These are phyloP conservation scores for Ceratocystis harringtonii DNA, from an alignment of 2,329 filamentous ascomycete species.

Conservation along the genomic window DNA sequence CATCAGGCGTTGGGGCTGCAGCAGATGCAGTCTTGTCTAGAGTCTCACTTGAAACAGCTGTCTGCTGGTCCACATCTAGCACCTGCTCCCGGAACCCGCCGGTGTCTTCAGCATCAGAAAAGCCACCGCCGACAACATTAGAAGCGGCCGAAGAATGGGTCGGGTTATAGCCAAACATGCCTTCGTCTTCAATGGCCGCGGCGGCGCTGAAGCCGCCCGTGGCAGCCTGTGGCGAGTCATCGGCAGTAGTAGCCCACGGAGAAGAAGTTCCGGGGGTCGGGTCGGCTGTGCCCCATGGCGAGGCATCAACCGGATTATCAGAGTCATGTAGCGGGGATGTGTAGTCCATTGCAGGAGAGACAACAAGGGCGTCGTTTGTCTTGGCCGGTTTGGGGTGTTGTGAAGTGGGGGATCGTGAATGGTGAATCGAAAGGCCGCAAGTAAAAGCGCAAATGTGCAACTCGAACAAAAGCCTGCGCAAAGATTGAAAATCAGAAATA, in stretches of 20 bases:
- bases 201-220: constrained; percentile 23
- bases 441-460: not conserved
- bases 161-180: constrained; percentile 5
- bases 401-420: constrained; percentile 1
- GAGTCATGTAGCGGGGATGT: constrained; percentile 39
- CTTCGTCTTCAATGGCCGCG: constrained; percentile 9
- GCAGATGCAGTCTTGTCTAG: not conserved
- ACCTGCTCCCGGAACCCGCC: not conserved
- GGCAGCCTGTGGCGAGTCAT: constrained; percentile 31
- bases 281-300: constrained; percentile 42
- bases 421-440: not conserved
- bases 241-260: constrained; percentile 36
- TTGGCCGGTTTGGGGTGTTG: not conserved
- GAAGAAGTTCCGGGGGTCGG: constrained; percentile 33
- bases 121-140: not conserved
- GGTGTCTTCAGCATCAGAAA: not conserved
- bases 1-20: not conserved
- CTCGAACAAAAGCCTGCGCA: not conserved
- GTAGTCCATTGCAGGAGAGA: constrained; percentile 37
- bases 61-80: not conserved
- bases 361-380: not conserved
- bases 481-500: not conserved
- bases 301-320: constrained; percentile 37
- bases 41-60: not conserved
- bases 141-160: not conserved